These are phyloP conservation scores for Aquilaria agallochum DNA, from an alignment of 441 rosid genomes.

Conservation along the genomic window DNA sequence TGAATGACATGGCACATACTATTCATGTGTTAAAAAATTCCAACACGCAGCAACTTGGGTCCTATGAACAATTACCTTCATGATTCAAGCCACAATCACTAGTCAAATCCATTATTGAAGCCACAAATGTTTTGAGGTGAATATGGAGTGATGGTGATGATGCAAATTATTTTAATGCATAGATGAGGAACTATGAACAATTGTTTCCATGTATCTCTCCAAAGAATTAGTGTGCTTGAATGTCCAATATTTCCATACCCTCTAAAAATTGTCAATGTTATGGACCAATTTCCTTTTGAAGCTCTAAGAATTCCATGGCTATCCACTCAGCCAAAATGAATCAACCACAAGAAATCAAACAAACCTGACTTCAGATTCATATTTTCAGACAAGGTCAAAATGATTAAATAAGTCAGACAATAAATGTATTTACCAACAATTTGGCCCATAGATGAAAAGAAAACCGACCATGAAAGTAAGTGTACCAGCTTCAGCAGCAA, in stretches of 20 bases:
- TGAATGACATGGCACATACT: slow-evolving; percentile 25
- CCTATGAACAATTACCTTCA: slow-evolving; percentile 4
- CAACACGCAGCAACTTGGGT: background rate
- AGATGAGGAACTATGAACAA: too few relatives aligned
- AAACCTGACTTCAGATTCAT: background rate
- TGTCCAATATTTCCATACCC: too few relatives aligned
- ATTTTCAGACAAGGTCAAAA: background rate
- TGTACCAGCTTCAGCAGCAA: slow-evolving; percentile 79
- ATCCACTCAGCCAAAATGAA: background rate
- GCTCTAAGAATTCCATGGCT: background rate
- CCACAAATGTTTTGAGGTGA: background rate
- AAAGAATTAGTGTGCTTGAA: too few relatives aligned
- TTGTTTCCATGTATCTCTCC: too few relatives aligned
- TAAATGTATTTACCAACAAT: background rate
- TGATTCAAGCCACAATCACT: background rate
- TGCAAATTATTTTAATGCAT: slow-evolving; percentile 1
- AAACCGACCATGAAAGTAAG: slow-evolving; percentile 79
- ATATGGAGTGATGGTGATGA: background rate
- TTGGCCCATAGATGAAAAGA: slow-evolving; percentile 9
- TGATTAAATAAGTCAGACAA: background rate
- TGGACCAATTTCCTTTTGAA: background rate
- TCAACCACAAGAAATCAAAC: background rate
- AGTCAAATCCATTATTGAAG: background rate
- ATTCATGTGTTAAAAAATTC: slow-evolving; percentile 9
- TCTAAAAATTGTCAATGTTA: too few relatives aligned